These are phyloP conservation scores for Zoysia matrella DNA, from an alignment of 202 grass and related monocot species.

Conservation along the genomic window DNA sequence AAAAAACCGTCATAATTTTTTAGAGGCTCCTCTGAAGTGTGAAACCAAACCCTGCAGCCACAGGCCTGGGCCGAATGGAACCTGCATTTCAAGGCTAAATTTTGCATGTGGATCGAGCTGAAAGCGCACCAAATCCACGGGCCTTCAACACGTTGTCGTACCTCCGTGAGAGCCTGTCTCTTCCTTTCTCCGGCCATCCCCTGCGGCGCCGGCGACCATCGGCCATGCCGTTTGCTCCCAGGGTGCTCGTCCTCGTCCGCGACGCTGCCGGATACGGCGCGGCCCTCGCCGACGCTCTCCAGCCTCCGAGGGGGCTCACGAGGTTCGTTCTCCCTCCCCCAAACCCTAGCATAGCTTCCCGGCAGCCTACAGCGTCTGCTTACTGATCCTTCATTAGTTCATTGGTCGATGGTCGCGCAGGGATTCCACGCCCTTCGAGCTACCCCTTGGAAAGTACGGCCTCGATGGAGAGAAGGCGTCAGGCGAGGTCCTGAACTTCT, in stretches of 20 bases:
- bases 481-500: conserved; percentile 61
- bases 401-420: conserved; percentile 41
- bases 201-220: conserved; percentile 29
- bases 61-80: too few species aligned
- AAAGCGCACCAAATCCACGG: too few species aligned
- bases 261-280: conserved; percentile 54
- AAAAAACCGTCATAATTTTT: too few species aligned
- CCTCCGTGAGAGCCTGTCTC: too few species aligned
- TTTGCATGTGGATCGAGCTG: too few species aligned
- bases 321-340: conserved; percentile 38
- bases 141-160: too few species aligned
- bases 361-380: neutral
- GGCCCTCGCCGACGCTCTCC: conserved; percentile 54
- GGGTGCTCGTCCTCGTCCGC: conserved; percentile 53
- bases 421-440: conserved; percentile 47
- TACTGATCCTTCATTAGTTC: neutral
- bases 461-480: conserved; percentile 51
- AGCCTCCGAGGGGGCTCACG: conserved; percentile 31
- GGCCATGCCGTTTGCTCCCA: conserved; percentile 55
- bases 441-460: conserved; percentile 55
- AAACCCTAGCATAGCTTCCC: conserved; percentile 35
- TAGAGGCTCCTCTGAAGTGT: too few species aligned
- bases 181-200: conserved; percentile 3
- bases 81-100: too few species aligned
- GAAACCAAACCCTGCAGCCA: too few species aligned